phyloP scores from a whole-genome alignment of 768 basidiomycete species.

The Baorangia bicolor region DNA sequence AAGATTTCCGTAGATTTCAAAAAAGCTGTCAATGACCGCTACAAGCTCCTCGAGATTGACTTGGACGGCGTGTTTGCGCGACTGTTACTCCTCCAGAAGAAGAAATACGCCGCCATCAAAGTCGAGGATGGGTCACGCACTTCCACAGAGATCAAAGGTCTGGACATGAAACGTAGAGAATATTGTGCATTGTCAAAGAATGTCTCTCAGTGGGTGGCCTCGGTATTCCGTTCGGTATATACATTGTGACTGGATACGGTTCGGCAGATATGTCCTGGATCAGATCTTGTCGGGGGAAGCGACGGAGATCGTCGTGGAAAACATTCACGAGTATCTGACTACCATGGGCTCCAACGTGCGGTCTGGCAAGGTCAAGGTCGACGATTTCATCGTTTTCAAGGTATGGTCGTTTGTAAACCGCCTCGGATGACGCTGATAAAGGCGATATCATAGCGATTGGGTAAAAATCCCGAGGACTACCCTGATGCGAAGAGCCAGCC shows the following conservation, averaged over 20 bases:
- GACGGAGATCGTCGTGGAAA: conserved; percentile 85
- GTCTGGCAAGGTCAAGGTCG: conserved; percentile 73
- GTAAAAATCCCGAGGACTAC: conserved; percentile 96
- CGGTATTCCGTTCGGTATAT: neutral
- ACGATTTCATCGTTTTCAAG: conserved; percentile 95
- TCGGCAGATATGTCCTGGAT: conserved; percentile 78
- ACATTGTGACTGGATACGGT: conserved; percentile 1
- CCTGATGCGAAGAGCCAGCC: conserved; percentile 94
- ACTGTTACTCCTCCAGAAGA: conserved; percentile 92
- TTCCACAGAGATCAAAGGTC: conserved; percentile 88
- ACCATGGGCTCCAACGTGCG: conserved; percentile 77
- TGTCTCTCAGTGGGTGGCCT: conserved; percentile 75
- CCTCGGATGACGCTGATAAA: neutral
- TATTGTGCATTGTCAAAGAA: conserved; percentile 90
- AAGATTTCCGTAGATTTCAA: conserved; percentile 93
- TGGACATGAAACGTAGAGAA: conserved; percentile 99
- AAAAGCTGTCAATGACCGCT: conserved; percentile 93
- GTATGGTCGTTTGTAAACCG: conserved; percentile 38
- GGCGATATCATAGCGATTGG: conserved; percentile 63
- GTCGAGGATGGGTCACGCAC: conserved; percentile 80
- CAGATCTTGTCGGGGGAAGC: conserved; percentile 89
- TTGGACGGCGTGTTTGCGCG: conserved; percentile 93
- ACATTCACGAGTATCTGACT: conserved; percentile 88
- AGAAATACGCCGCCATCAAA: conserved; percentile 98
- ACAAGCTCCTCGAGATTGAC: conserved; percentile 95